Evolutionary conservation across 177 flowering plant species (phyloP).

Genomic region (Vitis hybrid): DNA sequence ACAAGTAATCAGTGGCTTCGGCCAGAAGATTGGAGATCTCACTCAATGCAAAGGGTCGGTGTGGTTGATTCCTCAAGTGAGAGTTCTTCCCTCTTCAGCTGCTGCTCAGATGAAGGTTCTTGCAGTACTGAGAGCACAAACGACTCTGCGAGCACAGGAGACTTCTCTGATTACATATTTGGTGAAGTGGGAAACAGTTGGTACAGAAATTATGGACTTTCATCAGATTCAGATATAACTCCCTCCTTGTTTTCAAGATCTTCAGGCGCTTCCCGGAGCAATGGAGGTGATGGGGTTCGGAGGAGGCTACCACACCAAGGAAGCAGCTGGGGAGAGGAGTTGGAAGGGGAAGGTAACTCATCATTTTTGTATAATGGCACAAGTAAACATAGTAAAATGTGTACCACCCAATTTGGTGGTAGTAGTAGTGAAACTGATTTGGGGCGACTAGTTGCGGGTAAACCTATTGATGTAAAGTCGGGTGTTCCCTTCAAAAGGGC

Average conservation of each 20-base stretch:
- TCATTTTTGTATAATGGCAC: slow-evolving; percentile 15
- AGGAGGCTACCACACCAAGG: background rate
- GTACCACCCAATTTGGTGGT: slow-evolving; percentile 2
- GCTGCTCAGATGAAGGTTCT: slow-evolving; percentile 29
- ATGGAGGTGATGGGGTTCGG: background rate
- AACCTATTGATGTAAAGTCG: slow-evolving; percentile 6
- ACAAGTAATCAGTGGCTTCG: slow-evolving; percentile 4
- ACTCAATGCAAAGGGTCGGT: slow-evolving; percentile 4
- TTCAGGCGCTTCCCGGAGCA: background rate
- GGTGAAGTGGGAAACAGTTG: slow-evolving; percentile 23
- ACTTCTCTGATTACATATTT: slow-evolving; percentile 33
- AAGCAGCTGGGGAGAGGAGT: background rate
- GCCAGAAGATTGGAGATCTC: slow-evolving; percentile 16
- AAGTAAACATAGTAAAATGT: slow-evolving; percentile 2
- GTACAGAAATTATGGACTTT: slow-evolving; percentile 14
- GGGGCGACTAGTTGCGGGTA: background rate
- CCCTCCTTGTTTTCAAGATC: background rate
- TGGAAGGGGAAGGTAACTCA: slow-evolving; percentile 5
- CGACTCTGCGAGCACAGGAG: slow-evolving; percentile 22
- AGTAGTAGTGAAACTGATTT: slow-evolving; percentile 18
- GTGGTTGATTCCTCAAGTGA: slow-evolving; percentile 26
- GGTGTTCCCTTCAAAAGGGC: slow-evolving; percentile 9
- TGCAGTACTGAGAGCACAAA: slow-evolving; percentile 34
- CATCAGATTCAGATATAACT: slow-evolving; percentile 7
- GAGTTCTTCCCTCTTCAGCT: slow-evolving; percentile 33